A percentile compares a stretch with the other conserved stretches of the same genome.
phyloP scores from a whole-genome alignment of 2,329 filamentous ascomycete genomes.

The Cercospora sp. region DNA sequence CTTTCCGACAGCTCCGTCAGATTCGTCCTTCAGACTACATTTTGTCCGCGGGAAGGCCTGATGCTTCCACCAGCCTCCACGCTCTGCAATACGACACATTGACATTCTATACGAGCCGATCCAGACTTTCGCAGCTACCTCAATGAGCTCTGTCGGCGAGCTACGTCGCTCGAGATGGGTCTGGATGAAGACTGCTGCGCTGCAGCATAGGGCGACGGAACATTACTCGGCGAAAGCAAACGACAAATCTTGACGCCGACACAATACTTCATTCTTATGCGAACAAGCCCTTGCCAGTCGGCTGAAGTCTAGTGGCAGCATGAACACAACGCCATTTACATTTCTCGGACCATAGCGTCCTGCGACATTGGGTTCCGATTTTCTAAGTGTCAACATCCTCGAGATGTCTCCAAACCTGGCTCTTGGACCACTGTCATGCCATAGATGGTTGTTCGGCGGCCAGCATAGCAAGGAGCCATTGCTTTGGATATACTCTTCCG shows the following conservation, averaged over 20 bases:
- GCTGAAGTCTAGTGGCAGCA: not conserved
- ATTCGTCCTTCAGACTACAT: not conserved
- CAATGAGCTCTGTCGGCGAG: not conserved
- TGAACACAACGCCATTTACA: not conserved
- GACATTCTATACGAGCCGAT: too few relatives aligned
- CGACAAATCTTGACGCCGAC: not conserved
- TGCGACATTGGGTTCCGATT: not conserved
- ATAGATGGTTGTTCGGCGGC: not conserved
- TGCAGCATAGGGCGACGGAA: not conserved
- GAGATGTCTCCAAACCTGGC: not conserved
- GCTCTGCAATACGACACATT: not conserved
- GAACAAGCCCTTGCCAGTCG: not conserved
- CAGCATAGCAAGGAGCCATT: not conserved
- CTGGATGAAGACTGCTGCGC: not conserved
- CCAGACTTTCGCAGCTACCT: too few relatives aligned
- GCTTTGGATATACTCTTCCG: not conserved
- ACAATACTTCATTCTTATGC: not conserved
- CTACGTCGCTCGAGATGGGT: not conserved
- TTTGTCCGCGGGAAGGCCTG: not conserved
- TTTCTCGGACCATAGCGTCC: not conserved
- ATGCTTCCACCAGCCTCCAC: not conserved
- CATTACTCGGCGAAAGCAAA: not conserved
- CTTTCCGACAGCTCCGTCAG: not conserved
- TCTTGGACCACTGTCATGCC: not conserved
- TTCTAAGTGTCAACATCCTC: not conserved